Evolutionary conservation across 768 basidiomycete genomes (phyloP).

Genomic region (Leccinum longicurvipes): DNA sequence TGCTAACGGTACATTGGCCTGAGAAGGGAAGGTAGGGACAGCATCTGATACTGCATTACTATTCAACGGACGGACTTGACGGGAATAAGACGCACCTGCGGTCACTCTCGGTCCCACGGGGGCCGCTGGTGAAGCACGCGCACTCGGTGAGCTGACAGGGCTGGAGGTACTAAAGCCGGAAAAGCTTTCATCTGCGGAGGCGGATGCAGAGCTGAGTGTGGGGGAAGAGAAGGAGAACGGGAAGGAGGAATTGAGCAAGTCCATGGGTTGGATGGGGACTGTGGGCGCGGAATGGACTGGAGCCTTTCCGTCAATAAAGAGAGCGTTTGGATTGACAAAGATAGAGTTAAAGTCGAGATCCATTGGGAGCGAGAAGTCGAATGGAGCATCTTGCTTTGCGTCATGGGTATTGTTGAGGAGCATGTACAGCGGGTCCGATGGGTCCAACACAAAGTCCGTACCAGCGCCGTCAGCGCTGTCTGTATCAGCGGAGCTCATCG

Average conservation of each 20-base stretch:
- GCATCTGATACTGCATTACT: constrained; percentile 24
- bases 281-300: constrained; percentile 11
- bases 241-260: constrained; percentile 29
- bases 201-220: constrained; percentile 32
- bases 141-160: constrained; percentile 29
- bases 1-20: constrained; percentile 7
- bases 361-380: constrained; percentile 42
- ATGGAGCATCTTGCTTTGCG: constrained; percentile 35
- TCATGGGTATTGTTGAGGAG: constrained; percentile 46
- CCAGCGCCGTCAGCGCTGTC: constrained; percentile 8
- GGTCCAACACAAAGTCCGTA: constrained; percentile 48
- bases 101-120: constrained; percentile 18
- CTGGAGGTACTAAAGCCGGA: constrained; percentile 24
- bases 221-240: constrained; percentile 43
- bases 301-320: constrained; percentile 38
- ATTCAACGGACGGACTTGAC: neutral
- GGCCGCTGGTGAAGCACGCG: constrained; percentile 30
- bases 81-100: constrained; percentile 11
- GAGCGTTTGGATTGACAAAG: constrained; percentile 64
- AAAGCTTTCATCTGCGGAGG: constrained; percentile 28
- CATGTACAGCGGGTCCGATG: constrained; percentile 57
- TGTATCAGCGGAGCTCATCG: constrained; percentile 16
- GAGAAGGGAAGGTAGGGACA: constrained; percentile 17
- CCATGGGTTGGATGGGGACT: constrained; percentile 28
- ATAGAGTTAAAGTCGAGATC: constrained; percentile 62